Conservation (phyloP, 768 basidiomycete species). For the Suillus ampliporus region DNA sequence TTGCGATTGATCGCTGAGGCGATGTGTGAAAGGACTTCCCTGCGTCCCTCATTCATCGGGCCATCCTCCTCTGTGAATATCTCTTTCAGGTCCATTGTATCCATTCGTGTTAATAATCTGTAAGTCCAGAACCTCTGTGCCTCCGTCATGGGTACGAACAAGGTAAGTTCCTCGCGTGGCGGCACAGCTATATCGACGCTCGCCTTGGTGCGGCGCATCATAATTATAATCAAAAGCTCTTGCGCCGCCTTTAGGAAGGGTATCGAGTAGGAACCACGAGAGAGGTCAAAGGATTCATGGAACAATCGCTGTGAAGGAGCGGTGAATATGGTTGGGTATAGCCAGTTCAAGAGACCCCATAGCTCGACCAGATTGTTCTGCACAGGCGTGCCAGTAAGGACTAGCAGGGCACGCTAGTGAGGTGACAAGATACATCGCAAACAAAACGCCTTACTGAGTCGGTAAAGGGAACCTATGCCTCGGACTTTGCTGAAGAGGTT, state of each 20-base stretch:
- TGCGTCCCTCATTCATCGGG: conserved; percentile 40
- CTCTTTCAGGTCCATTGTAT: conserved; percentile 50
- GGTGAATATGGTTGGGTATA: conserved; percentile 61
- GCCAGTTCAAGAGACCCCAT: conserved; percentile 60
- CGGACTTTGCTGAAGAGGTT: conserved; percentile 58
- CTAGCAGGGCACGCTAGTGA: conserved; percentile 31
- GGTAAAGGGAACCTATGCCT: conserved; percentile 59
- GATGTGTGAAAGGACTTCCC: conserved; percentile 47
- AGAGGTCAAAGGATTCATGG: conserved; percentile 58
- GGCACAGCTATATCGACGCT: conserved; percentile 55
- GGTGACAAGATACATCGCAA: conserved; percentile 1
- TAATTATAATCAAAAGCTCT: conserved; percentile 53
- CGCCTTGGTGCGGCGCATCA: conserved; percentile 67
- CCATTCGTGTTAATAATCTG: conserved; percentile 57
- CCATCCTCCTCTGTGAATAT: conserved; percentile 48
- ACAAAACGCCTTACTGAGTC: conserved; percentile 49
- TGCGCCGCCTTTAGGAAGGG: conserved; percentile 54
- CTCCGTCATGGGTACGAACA: conserved; percentile 63
- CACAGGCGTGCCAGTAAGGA: conserved; percentile 76
- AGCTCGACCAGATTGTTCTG: conserved; percentile 69
- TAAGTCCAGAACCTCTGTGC: conserved; percentile 69
- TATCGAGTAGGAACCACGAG: conserved; percentile 54
- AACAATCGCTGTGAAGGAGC: conserved; percentile 52
- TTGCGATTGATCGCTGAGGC: conserved; percentile 43
- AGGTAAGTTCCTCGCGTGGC: conserved; percentile 59